A percentile compares a stretch with the other conserved stretches of the same genome.
Conservation (phyloP, 2,329 filamentous ascomycete genomes). For the Aureobasidium sp. region DNA sequence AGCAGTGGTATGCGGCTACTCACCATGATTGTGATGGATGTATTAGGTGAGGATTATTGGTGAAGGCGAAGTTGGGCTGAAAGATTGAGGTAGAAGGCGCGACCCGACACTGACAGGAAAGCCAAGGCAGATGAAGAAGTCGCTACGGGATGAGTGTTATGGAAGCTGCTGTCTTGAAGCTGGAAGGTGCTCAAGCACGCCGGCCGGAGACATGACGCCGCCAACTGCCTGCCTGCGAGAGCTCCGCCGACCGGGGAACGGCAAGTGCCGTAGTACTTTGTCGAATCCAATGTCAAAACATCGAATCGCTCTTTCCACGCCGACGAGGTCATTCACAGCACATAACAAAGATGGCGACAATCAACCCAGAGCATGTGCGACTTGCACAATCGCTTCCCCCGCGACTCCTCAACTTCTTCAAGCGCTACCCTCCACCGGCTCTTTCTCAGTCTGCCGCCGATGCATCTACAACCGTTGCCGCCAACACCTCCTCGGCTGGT, state of each 20-base stretch:
- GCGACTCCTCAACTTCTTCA: conserved; percentile 78
- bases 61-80: neutral
- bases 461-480: conserved; percentile 22
- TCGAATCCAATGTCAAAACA: conserved; percentile 1
- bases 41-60: neutral
- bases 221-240: neutral
- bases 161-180: conserved; percentile 3
- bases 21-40: conserved; percentile 30
- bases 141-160: neutral
- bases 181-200: neutral
- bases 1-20: conserved; percentile 12
- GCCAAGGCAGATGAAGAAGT: neutral
- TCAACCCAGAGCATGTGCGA: conserved; percentile 33
- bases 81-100: conserved; percentile 5
- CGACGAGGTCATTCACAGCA: neutral
- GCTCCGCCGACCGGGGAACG: conserved; percentile 11
- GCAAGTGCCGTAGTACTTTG: conserved; percentile 15
- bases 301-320: conserved; percentile 8
- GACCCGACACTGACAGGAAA: neutral
- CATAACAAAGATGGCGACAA: conserved; percentile 10
- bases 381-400: conserved; percentile 64
- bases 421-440: conserved; percentile 69
- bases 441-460: conserved; percentile 35
- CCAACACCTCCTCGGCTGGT: conserved; percentile 38
- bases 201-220: conserved; percentile 3